These are phyloP conservation scores for Fusarium sp. DNA, from an alignment of 2,329 filamentous ascomycete species.

Conservation along the genomic window DNA sequence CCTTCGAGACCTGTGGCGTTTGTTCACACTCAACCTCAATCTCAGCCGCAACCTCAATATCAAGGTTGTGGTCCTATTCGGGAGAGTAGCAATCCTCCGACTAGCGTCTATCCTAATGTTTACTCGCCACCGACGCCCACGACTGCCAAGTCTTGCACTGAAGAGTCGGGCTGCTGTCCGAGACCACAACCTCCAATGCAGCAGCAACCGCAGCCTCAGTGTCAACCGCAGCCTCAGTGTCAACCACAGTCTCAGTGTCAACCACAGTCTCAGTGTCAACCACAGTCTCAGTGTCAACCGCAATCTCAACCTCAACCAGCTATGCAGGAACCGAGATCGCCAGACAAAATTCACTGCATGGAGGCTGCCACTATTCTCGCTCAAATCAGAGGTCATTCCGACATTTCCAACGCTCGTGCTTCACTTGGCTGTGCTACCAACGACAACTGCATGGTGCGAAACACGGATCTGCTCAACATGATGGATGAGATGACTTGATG, in stretches of 20 bases:
- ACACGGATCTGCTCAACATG: constrained; percentile 51
- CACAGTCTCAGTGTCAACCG: not conserved
- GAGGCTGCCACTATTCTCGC: constrained; percentile 52
- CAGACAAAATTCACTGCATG: constrained; percentile 44
- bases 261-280: not conserved
- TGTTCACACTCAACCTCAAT: not conserved
- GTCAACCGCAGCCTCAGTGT: not conserved
- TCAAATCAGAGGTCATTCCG: constrained; percentile 53
- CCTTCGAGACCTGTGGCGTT: not conserved
- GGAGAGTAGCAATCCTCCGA: not conserved
- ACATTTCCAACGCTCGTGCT: constrained; percentile 44
- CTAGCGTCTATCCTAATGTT: not conserved
- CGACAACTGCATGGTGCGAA: constrained; percentile 50
- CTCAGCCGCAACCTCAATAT: not conserved
- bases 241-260: not conserved
- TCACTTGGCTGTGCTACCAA: constrained; percentile 47
- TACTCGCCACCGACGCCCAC: constrained; percentile 9
- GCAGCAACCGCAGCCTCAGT: not conserved
- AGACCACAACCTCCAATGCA: constrained; percentile 1
- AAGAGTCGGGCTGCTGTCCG: constrained; percentile 14
- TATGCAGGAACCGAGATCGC: not conserved
- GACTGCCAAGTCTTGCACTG: not conserved
- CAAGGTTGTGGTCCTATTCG: not conserved
- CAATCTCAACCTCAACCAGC: not conserved
- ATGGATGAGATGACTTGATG: constrained; percentile 48